Percentiles rank a stretch among this genome's conserved stretches.
Evolutionary conservation across 176 grass and related monocot genomes (phyloP).

Genomic region (Paspalum notatum): DNA sequence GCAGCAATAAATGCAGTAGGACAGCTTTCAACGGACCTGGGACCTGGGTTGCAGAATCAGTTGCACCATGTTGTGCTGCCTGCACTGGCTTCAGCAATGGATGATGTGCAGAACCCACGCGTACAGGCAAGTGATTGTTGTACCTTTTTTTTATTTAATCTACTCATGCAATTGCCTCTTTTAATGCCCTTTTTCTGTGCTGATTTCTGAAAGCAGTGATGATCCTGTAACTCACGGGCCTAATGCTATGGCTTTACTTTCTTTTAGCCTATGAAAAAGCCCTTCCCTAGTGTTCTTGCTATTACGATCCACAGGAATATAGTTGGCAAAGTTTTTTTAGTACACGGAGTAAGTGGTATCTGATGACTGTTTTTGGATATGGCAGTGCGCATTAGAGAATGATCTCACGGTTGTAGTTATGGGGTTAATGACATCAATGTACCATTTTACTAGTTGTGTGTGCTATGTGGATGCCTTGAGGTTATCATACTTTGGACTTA

Average conservation of each 20-base stretch:
- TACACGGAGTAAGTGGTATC: neutral
- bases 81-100: slow-evolving; percentile 82
- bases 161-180: slow-evolving; percentile 12
- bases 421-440: neutral
- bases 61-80: slow-evolving; percentile 79
- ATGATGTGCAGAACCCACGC: slow-evolving; percentile 94
- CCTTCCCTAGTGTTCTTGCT: neutral
- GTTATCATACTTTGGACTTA: neutral
- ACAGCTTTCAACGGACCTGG: slow-evolving; percentile 93
- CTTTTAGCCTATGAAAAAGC: neutral
- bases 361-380: neutral
- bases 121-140: slow-evolving; percentile 72
- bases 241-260: neutral
- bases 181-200: neutral
- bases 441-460: slow-evolving; percentile 1
- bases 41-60: slow-evolving; percentile 88
- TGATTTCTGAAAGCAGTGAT: slow-evolving; percentile 20
- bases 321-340: neutral
- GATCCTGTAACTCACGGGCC: neutral
- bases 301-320: neutral
- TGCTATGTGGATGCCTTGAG: neutral
- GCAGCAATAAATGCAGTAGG: slow-evolving; percentile 92
- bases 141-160: slow-evolving; percentile 19
- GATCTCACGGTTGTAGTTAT: neutral
- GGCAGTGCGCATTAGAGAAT: neutral